A percentile compares a stretch with the other conserved stretches of the same genome.
Evolutionary conservation across 2,329 filamentous ascomycete genomes (phyloP).

Genomic region (Penicillium sp.): DNA sequence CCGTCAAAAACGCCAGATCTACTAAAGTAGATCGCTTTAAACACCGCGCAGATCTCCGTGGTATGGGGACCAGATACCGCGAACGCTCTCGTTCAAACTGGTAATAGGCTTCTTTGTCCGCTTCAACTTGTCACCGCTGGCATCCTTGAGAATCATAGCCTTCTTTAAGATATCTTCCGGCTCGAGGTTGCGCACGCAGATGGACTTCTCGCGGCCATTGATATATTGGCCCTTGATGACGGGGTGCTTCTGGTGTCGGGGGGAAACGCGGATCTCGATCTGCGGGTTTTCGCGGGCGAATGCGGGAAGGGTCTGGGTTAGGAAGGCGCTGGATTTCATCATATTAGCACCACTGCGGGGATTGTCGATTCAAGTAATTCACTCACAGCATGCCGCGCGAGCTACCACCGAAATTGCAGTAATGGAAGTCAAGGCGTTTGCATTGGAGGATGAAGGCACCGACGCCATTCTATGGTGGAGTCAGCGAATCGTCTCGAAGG

Average conservation of each 20-base stretch:
- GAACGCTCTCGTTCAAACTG: conserved; percentile 63
- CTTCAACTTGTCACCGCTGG: conserved; percentile 51
- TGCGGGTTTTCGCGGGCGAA: conserved; percentile 82
- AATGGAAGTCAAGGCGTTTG: conserved; percentile 92
- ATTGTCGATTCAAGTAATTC: conserved; percentile 2
- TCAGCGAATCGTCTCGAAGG: background rate
- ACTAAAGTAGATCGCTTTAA: conserved; percentile 28
- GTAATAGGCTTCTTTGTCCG: conserved; percentile 58
- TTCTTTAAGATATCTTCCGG: conserved; percentile 79
- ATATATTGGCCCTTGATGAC: conserved; percentile 88
- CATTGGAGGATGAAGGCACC: conserved; percentile 97
- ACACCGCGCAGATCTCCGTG: conserved; percentile 56
- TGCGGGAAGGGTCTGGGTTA: conserved; percentile 69
- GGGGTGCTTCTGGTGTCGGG: conserved; percentile 84
- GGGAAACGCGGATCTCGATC: conserved; percentile 89
- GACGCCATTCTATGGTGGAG: conserved; percentile 73
- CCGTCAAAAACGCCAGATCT: background rate
- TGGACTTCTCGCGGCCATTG: conserved; percentile 79
- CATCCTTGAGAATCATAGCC: conserved; percentile 51
- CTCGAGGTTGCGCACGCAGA: conserved; percentile 86
- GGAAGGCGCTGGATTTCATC: conserved; percentile 63
- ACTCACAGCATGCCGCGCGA: conserved; percentile 90
- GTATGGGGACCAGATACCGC: conserved; percentile 64
- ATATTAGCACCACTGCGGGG: conserved; percentile 1
- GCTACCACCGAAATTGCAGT: conserved; percentile 94